Percentiles rank a stretch among this genome's conserved stretches.
phyloP scores from a whole-genome alignment of 2,329 filamentous ascomycete species.

The Epichloe bromicola region DNA sequence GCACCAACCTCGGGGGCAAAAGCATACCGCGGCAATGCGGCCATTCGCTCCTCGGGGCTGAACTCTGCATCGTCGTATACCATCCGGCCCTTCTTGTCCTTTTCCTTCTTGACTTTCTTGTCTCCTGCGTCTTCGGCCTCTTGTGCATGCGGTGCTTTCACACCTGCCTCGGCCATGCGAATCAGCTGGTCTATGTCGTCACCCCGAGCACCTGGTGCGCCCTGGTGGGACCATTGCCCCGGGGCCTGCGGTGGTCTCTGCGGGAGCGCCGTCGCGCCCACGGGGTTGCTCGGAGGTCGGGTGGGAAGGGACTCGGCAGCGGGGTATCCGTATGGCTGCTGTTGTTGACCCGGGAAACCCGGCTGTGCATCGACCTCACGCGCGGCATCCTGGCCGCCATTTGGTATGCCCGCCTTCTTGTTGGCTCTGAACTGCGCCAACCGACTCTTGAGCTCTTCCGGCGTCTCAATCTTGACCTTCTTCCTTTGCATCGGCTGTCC shows the following conservation, averaged over 20 bases:
- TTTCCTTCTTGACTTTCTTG: conserved; percentile 54
- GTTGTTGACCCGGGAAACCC: conserved; percentile 12
- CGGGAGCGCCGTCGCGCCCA: conserved; percentile 29
- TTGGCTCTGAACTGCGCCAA: conserved; percentile 65
- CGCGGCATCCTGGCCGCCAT: background rate
- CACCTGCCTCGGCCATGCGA: conserved; percentile 49
- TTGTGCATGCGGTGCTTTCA: conserved; percentile 30
- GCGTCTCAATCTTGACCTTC: conserved; percentile 59
- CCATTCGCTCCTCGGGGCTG: conserved; percentile 86
- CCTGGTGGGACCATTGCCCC: conserved; percentile 13
- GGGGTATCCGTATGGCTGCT: conserved; percentile 20
- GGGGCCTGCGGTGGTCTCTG: conserved; percentile 26
- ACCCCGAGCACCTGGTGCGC: conserved; percentile 19
- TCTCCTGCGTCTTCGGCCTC: conserved; percentile 35
- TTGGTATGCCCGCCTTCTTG: conserved; percentile 19
- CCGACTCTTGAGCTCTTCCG: conserved; percentile 68
- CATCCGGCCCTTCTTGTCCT: conserved; percentile 56
- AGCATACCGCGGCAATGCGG: conserved; percentile 61
- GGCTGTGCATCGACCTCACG: conserved; percentile 8
- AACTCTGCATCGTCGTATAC: conserved; percentile 69
- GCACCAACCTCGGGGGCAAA: conserved; percentile 25
- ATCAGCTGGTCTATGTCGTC: conserved; percentile 56
- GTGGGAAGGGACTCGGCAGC: conserved; percentile 29
- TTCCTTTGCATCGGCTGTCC: conserved; percentile 49
- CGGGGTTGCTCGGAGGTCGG: conserved; percentile 28